These are phyloP conservation scores for Lithohypha guttulata DNA, from an alignment of 2,329 filamentous ascomycete genomes.

Conservation along the genomic window DNA sequence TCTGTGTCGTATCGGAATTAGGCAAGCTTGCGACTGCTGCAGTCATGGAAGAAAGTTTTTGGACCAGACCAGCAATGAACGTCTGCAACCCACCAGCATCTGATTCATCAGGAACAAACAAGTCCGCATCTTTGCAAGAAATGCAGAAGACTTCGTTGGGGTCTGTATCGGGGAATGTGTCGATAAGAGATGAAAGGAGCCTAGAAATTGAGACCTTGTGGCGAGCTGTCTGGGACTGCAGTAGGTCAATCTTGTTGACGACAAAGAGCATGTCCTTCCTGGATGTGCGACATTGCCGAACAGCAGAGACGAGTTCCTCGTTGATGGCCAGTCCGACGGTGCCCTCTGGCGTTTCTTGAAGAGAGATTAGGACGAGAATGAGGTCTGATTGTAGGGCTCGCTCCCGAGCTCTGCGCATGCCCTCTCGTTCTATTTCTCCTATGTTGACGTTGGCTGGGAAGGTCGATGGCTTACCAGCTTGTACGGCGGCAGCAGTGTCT, in stretches of 20 bases:
- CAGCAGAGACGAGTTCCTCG: slow-evolving; percentile 47
- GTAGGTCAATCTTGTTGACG: slow-evolving; percentile 51
- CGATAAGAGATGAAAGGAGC: slow-evolving; percentile 30
- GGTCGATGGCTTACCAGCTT: background rate
- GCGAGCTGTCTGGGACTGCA: slow-evolving; percentile 20
- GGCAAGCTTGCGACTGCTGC: slow-evolving; percentile 32
- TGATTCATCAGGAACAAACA: slow-evolving; percentile 16
- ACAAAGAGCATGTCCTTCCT: slow-evolving; percentile 47
- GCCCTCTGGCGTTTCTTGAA: slow-evolving; percentile 43
- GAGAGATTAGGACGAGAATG: slow-evolving; percentile 66
- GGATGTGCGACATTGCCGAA: slow-evolving; percentile 38
- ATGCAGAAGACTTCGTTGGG: slow-evolving; percentile 48
- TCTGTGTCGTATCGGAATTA: slow-evolving; percentile 12
- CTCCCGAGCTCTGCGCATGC: slow-evolving; percentile 74
- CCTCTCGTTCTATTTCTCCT: slow-evolving; percentile 73
- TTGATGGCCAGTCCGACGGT: slow-evolving; percentile 32
- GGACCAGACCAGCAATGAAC: slow-evolving; percentile 58
- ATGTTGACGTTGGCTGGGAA: slow-evolving; percentile 33
- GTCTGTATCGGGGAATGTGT: slow-evolving; percentile 34
- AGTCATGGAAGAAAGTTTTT: slow-evolving; percentile 61
- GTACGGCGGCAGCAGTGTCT: background rate
- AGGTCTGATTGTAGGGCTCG: slow-evolving; percentile 77
- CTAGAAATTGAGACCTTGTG: slow-evolving; percentile 13
- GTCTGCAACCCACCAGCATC: slow-evolving; percentile 53
- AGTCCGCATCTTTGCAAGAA: slow-evolving; percentile 56